Base-by-base conservation (phyloP, 2,329 filamentous ascomycete species). In the Teratosphaeria zuluensis region DNA sequence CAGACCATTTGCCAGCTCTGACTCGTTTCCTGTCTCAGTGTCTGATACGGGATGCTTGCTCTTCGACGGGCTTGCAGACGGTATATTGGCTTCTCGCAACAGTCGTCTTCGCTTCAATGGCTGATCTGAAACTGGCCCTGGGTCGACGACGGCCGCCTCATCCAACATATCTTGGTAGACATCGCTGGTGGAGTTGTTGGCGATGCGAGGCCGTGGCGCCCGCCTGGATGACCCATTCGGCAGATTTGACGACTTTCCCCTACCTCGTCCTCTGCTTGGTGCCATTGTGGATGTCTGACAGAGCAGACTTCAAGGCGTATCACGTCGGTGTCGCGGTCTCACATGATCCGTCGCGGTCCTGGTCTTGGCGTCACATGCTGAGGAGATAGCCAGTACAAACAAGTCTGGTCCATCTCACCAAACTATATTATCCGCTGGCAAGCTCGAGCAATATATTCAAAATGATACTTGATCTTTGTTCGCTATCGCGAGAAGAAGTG, bases 111-210 rank as follows among this genome's bases (percentile, higher is more conserved):
- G 64, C 61, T 71, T 72, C 46, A 69, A 56, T 31, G 69, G 69
- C 32, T 66, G 61, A 24, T 66, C 56, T 5, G 35, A 21, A 14
- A 54, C 51, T 5, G 58, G 58, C n/a, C 51, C 51, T 9, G 59
- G 58, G 9, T 62, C 62, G 6, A 57, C 46, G 28, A 56, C 58
- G 12, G 63, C 64, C 9, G 65, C 65, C 54, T 71, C 70, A 24
- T 60, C 64, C 8, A 72, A 61, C 66, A 72, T 63, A 16, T 68
- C 66, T 32, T 65, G 55, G 56, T 66, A 72, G 57, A 67, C 63
- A 63, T 68, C 64, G 5, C 62, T 61, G 30, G 63, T 38, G 38
- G 58, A 55, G 51, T 62, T 46, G 30, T 61, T 56, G 24, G 56
- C 42, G 4, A 6, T 28, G 24, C 21, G 54, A 54, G 31, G 56